phyloP scores from a whole-genome alignment of 306 rosid species.

The Gynostemma pentaphyllum region DNA sequence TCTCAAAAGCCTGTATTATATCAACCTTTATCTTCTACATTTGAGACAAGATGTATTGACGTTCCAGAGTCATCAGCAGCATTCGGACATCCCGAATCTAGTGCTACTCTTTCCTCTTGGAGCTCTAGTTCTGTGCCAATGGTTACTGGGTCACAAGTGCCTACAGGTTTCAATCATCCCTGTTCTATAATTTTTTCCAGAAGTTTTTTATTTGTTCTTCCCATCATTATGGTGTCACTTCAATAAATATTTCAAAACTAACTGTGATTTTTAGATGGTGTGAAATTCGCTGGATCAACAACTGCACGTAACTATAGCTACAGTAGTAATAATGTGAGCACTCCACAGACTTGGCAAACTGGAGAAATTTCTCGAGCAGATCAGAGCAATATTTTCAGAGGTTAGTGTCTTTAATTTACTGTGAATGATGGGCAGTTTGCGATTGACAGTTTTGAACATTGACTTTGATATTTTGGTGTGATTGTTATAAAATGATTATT shows the following conservation, averaged over 20 bases:
- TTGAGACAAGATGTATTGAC: conserved; percentile 39
- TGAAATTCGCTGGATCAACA: conserved; percentile 27
- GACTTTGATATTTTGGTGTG: too few relatives aligned
- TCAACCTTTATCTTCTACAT: conserved; percentile 46
- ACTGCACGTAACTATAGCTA: conserved; percentile 36
- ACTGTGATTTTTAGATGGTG: conserved; percentile 35
- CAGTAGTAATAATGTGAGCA: conserved; percentile 63
- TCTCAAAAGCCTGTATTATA: conserved; percentile 30
- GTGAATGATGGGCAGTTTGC: not conserved
- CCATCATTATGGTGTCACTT: not conserved
- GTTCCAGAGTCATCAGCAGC: conserved; percentile 52
- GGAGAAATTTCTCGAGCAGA: conserved; percentile 24
- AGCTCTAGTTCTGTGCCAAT: conserved; percentile 34
- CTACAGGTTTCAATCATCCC: conserved; percentile 43
- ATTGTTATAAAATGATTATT: not conserved
- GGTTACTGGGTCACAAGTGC: conserved; percentile 29
- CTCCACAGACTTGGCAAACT: conserved; percentile 25
- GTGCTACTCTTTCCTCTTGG: conserved; percentile 54
- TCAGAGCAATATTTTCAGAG: conserved; percentile 33
- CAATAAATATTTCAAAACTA: conserved; percentile 5
- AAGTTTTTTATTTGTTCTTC: not conserved
- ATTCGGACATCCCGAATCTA: conserved; percentile 41
- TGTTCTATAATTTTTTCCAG: not conserved
- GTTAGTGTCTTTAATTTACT: conserved; percentile 20
- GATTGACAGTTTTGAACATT: not conserved